Evolutionary conservation across 257 asterid species (phyloP), one percentile per base, ranked within the genome.

Genomic region (Nicotiana sylvestris): DNA sequence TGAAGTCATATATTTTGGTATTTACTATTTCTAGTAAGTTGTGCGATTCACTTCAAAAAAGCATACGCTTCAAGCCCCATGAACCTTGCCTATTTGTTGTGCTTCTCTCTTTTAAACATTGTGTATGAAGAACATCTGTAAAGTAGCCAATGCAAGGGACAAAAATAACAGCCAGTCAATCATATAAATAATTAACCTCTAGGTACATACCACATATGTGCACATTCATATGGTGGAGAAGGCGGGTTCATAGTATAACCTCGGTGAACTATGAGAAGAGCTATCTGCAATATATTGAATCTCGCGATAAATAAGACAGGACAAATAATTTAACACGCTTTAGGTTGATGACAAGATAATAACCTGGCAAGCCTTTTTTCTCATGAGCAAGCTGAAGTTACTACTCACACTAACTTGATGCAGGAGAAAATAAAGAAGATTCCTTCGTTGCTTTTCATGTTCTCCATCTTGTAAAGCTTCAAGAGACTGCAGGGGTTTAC

Each of bases 391-490:
- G 91, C 99, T 94, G 89, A 96, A 96, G 84, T 96, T 96, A 80
- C 97, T 92, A 91, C 99, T 96, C 84, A 88, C 96, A 39, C 98
- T 93, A 76, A 92, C 99, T 91, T 96, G 99, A 89, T 96, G 99
- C 86, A 96, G 92, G 85, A 96, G 97, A 90, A 96, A 96, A 86
- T 89, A 96, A 66, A 96, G 85, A 82, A 94, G 90, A 89, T 96
- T 96, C 85, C 98, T 94, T 84, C 99, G 88, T 84, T 94, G 98
- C 86, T 92, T 93, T 90, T 94, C 99, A 89, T 93, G 97, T 81
- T 96, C 99, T 82, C 98, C 99, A 84, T 96, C 99, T 91, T 93
- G 99, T 85, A 96, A 92, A 82, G 97, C 97, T 91, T 96, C 99
- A 61, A 96, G 98, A 86, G 99, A 96, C 99, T 96, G 83, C 83